Base-by-base conservation (phyloP, 2,329 filamentous ascomycete species). In the Leptodontidium sp. region DNA sequence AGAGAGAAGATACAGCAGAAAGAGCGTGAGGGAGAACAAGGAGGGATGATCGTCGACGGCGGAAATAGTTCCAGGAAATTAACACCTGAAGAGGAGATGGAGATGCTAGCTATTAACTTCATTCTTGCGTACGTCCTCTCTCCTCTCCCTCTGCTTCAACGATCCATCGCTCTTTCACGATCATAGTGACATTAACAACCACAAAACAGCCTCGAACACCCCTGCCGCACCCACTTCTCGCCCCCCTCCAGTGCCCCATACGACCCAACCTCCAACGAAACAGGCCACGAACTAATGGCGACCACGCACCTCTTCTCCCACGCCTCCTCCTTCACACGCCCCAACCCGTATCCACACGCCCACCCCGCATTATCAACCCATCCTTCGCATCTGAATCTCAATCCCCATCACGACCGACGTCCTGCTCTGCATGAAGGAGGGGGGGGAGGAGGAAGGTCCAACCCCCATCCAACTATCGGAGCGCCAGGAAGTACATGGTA, bases 281-380 rank as follows among this genome's bases (percentile, higher is more conserved):
- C 70, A 29, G 72, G 72, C n/a, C 75, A 77, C 66, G 72, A 75
- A 61, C 67, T 77, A 49, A 75, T 77, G 72, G 74, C 74, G 3
- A 72, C 73, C 2, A 74, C 75, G 1, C 61, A 71, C 15, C 67
- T 77, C 11, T 76, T 74, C 58, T 59, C 70, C 1, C 57, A 68
- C 40, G 74, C 75, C 43, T 62, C 59, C 2, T 62, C 59, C 3
- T 62, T 62, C 59, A n/a, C 43, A 21, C 24, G 35, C 11, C 40
- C 59, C 11, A 32, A 62, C 15, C 59, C 59, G 17, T 43, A 49
- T 6, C 75, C 74, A 50, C 71, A 21, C 72, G 72, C 1, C 73
- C 70, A 12, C 14, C 49, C 6, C 40, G 32, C 15, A 35, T 64
- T n/a, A 67, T 68, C n/a, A 5, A 26, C 21, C n/a, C 2, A 21